These are phyloP conservation scores for Sesbania bispinosa DNA, from an alignment of 306 rosid species.

Conservation along the genomic window DNA sequence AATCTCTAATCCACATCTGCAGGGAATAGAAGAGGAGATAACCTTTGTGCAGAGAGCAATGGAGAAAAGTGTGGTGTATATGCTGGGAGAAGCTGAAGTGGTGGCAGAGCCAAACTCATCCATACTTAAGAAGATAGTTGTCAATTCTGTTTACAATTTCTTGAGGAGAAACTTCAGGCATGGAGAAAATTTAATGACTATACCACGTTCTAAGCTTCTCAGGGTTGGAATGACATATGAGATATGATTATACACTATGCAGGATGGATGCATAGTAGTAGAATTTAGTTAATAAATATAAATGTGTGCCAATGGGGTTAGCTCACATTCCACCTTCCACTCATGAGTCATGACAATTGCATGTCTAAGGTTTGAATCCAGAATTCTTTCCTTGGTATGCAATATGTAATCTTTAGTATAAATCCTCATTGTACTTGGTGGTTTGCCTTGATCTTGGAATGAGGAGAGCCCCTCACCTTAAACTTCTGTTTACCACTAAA, in stretches of 20 bases:
- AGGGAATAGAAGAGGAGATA: slow-evolving; percentile 44
- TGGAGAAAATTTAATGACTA: slow-evolving; percentile 39
- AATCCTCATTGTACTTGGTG: not conserved
- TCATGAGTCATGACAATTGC: no score
- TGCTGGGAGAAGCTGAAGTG: slow-evolving; percentile 54
- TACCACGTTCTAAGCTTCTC: slow-evolving; percentile 49
- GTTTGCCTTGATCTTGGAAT: not conserved
- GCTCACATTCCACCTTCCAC: no score
- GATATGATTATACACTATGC: not conserved
- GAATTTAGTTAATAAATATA: not conserved
- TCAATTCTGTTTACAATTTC: slow-evolving; percentile 41
- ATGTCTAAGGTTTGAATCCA: no score
- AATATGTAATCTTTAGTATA: not conserved
- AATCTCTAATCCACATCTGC: slow-evolving; percentile 6
- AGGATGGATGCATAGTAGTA: not conserved
- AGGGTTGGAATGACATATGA: slow-evolving; percentile 34
- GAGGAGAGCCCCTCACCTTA: not conserved
- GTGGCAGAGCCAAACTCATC: slow-evolving; percentile 46
- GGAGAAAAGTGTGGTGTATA: slow-evolving; percentile 50
- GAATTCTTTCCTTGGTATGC: not conserved
- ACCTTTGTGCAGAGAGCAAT: slow-evolving; percentile 42
- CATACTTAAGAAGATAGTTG: slow-evolving; percentile 42
- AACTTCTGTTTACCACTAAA: not conserved
- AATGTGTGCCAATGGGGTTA: not conserved
- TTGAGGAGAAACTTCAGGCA: slow-evolving; percentile 55